Conservation (phyloP, 768 basidiomycete genomes). For the Collybia nuda region DNA sequence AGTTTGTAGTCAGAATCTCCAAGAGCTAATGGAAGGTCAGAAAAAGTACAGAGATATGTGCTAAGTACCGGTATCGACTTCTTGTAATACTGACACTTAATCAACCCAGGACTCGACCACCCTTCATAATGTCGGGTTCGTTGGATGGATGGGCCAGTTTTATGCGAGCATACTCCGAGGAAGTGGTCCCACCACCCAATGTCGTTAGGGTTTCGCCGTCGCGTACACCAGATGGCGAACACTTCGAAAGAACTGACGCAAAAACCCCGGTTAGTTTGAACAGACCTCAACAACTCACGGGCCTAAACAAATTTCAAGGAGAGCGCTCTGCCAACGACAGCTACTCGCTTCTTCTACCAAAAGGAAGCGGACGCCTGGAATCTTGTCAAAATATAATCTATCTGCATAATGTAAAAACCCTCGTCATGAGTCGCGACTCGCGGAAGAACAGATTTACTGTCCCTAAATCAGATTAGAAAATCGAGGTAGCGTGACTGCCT, state of each 20-base stretch:
- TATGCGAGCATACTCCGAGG: slow-evolving; percentile 3
- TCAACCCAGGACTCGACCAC: slow-evolving; percentile 4
- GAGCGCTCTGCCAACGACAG: too few species aligned
- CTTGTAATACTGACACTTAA: slow-evolving; percentile 12
- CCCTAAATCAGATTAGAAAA: too few species aligned
- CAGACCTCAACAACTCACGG: too few species aligned
- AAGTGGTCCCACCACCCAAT: background rate
- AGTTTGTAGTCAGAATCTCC: slow-evolving; percentile 15
- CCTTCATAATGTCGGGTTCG: background rate
- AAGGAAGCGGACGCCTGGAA: too few species aligned
- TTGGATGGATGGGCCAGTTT: background rate
- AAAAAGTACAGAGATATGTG: background rate
- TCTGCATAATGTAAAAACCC: too few species aligned
- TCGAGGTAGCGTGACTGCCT: too few species aligned
- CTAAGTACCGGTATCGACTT: background rate
- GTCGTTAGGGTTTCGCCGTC: background rate
- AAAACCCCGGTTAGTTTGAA: too few species aligned
- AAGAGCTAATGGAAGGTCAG: slow-evolving; percentile 3
- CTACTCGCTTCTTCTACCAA: too few species aligned
- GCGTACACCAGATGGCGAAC: background rate
- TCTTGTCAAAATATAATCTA: too few species aligned
- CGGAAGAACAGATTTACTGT: too few species aligned
- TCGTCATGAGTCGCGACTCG: too few species aligned
- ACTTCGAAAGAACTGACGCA: slow-evolving; percentile 1
- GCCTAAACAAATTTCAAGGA: too few species aligned